Conservation (phyloP, 768 basidiomycete genomes). For the Dendrothele bispora region DNA sequence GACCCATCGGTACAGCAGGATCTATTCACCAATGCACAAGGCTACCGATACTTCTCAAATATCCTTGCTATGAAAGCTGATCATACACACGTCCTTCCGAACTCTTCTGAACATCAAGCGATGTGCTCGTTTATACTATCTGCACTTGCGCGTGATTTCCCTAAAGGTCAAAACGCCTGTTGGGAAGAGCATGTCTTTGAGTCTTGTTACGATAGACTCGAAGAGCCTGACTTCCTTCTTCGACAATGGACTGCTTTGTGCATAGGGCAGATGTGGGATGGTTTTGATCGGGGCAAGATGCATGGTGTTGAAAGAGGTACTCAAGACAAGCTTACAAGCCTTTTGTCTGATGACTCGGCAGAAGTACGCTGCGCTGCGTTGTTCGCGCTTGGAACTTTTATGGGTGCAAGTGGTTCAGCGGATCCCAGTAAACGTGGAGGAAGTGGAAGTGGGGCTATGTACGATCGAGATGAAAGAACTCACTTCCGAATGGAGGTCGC, state of each 20-base stretch:
- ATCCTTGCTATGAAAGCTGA: conserved; percentile 63
- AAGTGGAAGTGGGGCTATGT: conserved; percentile 81
- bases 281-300: conserved; percentile 86
- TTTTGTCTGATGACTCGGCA: conserved; percentile 84
- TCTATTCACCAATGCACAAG: conserved; percentile 75
- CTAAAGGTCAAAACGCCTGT: conserved; percentile 85
- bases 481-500: conserved; percentile 91
- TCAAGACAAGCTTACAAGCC: conserved; percentile 77
- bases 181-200: conserved; percentile 82
- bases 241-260: conserved; percentile 94
- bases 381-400: conserved; percentile 90
- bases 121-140: conserved; percentile 98
- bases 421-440: conserved; percentile 70
- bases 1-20: conserved; percentile 91
- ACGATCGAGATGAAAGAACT: conserved; percentile 71
- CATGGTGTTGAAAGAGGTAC: conserved; percentile 76
- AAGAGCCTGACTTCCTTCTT: conserved; percentile 89
- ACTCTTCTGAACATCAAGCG: conserved; percentile 92
- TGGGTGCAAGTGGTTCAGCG: conserved; percentile 85
- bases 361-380: conserved; percentile 92
- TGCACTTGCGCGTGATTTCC: conserved; percentile 85
- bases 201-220: conserved; percentile 78
- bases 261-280: conserved; percentile 94
- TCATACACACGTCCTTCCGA: conserved; percentile 72
- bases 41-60: conserved; percentile 84